Conservation (phyloP, 345 rosid genomes). For the Toxicodendron radicans region DNA sequence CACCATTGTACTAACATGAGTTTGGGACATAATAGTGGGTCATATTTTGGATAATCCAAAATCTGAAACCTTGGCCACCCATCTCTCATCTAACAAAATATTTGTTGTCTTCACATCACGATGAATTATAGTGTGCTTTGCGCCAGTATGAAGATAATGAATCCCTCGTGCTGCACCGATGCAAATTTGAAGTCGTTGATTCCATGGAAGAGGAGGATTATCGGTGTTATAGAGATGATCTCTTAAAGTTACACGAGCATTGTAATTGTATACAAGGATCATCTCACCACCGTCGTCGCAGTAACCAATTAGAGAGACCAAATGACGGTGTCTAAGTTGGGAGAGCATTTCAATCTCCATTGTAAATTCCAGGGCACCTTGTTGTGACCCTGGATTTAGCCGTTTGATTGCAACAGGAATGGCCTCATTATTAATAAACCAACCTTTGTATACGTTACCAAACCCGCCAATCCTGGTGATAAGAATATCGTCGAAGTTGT, state of each 20-base stretch:
- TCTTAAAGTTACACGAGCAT: conserved; percentile 34
- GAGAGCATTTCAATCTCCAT: conserved; percentile 47
- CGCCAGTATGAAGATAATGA: conserved; percentile 39
- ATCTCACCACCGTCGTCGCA: conserved; percentile 33
- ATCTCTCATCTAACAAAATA: conserved; percentile 48
- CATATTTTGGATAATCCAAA: conserved; percentile 49
- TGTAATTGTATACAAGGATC: conserved; percentile 40
- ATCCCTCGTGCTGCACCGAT: conserved; percentile 36
- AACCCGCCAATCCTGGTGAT: conserved; percentile 37
- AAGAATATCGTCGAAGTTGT: conserved; percentile 38
- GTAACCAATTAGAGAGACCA: conserved; percentile 40
- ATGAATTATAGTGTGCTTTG: conserved; percentile 42
- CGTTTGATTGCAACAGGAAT: conserved; percentile 38
- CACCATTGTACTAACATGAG: conserved; percentile 49
- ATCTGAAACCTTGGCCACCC: conserved; percentile 60
- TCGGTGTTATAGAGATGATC: conserved; percentile 31
- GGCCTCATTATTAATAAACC: conserved; percentile 24
- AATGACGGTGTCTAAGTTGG: conserved; percentile 31
- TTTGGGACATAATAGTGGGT: conserved; percentile 34
- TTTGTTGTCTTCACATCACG: conserved; percentile 58
- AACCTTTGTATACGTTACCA: conserved; percentile 41
- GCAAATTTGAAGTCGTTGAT: conserved; percentile 32
- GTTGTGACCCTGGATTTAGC: conserved; percentile 25
- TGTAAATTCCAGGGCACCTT: conserved; percentile 34
- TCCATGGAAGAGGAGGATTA: conserved; percentile 37